These are phyloP conservation scores for Carpinus fangiana DNA, from an alignment of 306 rosid genomes.

Conservation along the genomic window DNA sequence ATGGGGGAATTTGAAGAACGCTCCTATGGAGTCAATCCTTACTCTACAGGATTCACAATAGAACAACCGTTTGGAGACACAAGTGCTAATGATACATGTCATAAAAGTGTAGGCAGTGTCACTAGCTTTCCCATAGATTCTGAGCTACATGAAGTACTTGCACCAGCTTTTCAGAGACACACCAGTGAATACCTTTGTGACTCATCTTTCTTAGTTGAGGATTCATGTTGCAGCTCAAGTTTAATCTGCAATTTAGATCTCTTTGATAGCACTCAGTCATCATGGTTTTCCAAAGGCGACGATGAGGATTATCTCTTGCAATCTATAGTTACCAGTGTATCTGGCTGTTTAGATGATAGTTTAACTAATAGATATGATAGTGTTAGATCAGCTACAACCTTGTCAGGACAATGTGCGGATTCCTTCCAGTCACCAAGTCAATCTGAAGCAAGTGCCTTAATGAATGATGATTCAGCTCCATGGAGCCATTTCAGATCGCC, in stretches of 20 bases:
- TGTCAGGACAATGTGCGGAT: constrained; percentile 28
- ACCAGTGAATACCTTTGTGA: constrained; percentile 31
- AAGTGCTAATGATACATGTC: constrained; percentile 20
- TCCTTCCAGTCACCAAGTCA: constrained; percentile 37
- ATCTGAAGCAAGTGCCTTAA: constrained; percentile 39
- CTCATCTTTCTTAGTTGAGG: constrained; percentile 31
- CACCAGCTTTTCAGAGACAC: constrained; percentile 35
- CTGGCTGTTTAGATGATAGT: constrained; percentile 44
- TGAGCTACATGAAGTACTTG: constrained; percentile 67
- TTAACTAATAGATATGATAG: constrained; percentile 37
- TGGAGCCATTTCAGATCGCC: constrained; percentile 33
- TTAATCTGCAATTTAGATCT: constrained; percentile 33
- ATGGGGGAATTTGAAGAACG: constrained; percentile 44
- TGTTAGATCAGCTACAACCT: constrained; percentile 28
- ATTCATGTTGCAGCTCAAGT: constrained; percentile 41
- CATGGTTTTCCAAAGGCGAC: constrained; percentile 26
- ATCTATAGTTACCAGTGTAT: constrained; percentile 40
- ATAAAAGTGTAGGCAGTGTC: constrained; percentile 26
- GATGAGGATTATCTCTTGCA: constrained; percentile 47
- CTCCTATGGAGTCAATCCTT: constrained; percentile 29
- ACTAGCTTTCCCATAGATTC: constrained; percentile 46
- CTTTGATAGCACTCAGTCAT: constrained; percentile 25
- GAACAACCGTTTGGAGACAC: constrained; percentile 36
- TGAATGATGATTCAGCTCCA: constrained; percentile 24
- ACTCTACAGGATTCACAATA: constrained; percentile 25